Base-by-base conservation (phyloP, 2,329 filamentous ascomycete genomes). In the Fusarium phyllophilum region DNA sequence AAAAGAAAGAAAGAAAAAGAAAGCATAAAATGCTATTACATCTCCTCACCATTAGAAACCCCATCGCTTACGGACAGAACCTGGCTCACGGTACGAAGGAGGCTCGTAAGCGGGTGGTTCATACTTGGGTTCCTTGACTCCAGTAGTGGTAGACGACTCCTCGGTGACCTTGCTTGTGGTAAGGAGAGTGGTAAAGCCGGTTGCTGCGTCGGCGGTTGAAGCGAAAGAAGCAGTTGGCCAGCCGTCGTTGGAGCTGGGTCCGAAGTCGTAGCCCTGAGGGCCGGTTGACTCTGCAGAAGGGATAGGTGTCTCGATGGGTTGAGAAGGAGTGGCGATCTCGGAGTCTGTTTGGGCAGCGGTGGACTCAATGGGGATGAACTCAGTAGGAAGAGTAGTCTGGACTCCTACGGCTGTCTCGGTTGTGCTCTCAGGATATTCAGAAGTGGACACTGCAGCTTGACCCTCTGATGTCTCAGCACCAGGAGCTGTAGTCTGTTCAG, bases 101-200 rank as follows among this genome's bases (percentile, higher is more conserved):
- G 77, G 69, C 12, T 72, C 72, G 39, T 80, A 80, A 26, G 78
- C 72, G 3, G 77, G 78, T 1, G 75, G 73, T 0, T 72, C 64
- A 11, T 78, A 78, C 14, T 68, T 52, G 2, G 72, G 62, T 2
- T 74, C 72, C 29, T 70, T 51, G 10, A 58, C 39, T 22, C 45
- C 65, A 8, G 66, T 59, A 3, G 55, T 61, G 13, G 38, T 48
- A 11, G 62, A 56, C 5, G 66, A 22, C 13, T 42, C 39, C n/a
- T 69, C 54, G 3, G 52, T 55, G 14, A 57, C 56, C 44, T 76
- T 78, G 68, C 73, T 75, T 2, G 74, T 77, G 4, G 77, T 79
- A 4, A 76, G 39, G n/a, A 80, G 29, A 3, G 78, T 80, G 3
- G 78, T 79, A 13, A 72, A 61, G 1, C 70, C 61, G 6, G 42